Evolutionary conservation across 306 rosid species (phyloP).

Genomic region (Medicago arabica): DNA sequence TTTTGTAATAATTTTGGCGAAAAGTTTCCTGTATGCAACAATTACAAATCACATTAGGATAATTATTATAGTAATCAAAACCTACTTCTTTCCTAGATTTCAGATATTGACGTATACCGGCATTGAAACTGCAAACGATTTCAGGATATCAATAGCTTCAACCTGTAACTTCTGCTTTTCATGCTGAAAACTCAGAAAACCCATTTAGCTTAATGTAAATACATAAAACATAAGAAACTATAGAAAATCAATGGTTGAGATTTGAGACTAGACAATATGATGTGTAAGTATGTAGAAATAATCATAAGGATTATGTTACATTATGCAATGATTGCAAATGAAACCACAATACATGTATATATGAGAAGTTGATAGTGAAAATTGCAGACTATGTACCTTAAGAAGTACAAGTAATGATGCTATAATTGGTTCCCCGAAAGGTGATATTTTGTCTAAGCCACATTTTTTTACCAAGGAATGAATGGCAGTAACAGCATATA

Average conservation of each 20-base stretch:
- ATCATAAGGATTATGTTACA: background rate
- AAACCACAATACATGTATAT: background rate
- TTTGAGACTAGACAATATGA: background rate
- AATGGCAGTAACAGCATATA: background rate
- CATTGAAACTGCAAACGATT: background rate
- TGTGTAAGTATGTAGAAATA: background rate
- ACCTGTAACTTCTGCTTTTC: background rate
- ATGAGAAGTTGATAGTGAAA: background rate
- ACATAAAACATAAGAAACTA: background rate
- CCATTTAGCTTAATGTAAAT: conserved; percentile 6
- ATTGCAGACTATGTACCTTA: conserved; percentile 34
- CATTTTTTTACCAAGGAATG: conserved; percentile 2
- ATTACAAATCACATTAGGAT: conserved; percentile 1
- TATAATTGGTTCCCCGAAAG: background rate
- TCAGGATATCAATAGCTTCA: conserved; percentile 35
- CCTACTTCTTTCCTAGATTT: background rate
- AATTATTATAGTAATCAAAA: conserved; percentile 1
- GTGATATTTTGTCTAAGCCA: background rate
- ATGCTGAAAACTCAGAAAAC: conserved; percentile 38
- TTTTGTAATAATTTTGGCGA: conserved; percentile 9
- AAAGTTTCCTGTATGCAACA: conserved; percentile 33
- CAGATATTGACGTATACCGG: conserved; percentile 36
- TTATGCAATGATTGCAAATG: conserved; percentile 15
- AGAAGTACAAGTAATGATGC: conserved; percentile 16
- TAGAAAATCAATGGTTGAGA: background rate